Conservation (phyloP, 306 rosid species). For the Medicago arabica region DNA sequence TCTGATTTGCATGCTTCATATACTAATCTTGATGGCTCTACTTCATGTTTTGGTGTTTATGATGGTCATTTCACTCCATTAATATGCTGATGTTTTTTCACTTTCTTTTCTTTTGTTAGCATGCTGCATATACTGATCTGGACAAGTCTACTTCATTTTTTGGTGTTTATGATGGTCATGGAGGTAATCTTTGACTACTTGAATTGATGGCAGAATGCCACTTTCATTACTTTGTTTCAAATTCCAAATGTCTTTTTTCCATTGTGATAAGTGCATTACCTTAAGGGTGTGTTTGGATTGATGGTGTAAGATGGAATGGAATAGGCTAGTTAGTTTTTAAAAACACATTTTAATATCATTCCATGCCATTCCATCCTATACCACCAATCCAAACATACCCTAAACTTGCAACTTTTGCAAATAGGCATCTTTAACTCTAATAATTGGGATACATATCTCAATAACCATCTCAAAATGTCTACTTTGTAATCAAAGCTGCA, state of each 20-base stretch:
- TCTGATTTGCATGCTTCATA: no score
- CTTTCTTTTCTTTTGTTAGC: constrained; percentile 59
- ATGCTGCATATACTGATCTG: constrained; percentile 92
- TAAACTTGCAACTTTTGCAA: not conserved
- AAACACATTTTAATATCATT: no score
- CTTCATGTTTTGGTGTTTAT: constrained; percentile 95
- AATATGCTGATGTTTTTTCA: constrained; percentile 36
- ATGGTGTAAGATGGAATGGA: no score
- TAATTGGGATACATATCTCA: no score
- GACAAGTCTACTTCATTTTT: constrained; percentile 89
- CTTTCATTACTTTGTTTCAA: constrained; percentile 22
- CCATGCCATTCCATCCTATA: no score
- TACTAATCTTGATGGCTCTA: constrained; percentile 84
- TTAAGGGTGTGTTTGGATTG: no score
- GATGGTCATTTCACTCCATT: constrained; percentile 64
- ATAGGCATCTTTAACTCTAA: not conserved
- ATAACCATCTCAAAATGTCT: not conserved
- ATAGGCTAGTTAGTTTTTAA: no score
- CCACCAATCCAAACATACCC: no score
- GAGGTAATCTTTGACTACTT: constrained; percentile 70
- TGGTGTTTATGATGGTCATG: constrained; percentile 98
- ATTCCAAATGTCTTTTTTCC: constrained; percentile 9
- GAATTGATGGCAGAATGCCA: constrained; percentile 27
- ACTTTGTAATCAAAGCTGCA: constrained; percentile 7
- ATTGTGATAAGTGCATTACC: not conserved